Evolutionary conservation across 352 stramenopile genomes (phyloP).

Genomic region (Lagenidium sp.): DNA sequence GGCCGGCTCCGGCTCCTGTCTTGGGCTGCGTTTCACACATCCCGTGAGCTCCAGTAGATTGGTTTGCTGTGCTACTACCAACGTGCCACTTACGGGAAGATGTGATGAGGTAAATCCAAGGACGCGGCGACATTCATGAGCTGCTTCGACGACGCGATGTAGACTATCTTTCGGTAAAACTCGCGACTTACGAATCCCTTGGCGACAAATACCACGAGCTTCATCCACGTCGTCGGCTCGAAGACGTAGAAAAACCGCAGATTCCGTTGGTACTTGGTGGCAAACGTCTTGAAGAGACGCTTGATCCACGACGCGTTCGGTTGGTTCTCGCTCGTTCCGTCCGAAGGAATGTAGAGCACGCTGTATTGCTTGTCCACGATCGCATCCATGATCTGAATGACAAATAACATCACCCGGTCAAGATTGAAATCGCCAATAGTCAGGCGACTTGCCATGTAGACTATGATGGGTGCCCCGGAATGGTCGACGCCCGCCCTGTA

Average conservation of each 20-base stretch:
- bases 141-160: slow-evolving; percentile 35
- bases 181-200: slow-evolving; percentile 46
- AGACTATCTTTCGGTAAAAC: slow-evolving; percentile 79
- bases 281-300: slow-evolving; percentile 49
- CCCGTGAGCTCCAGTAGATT: too few species aligned
- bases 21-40: too few species aligned
- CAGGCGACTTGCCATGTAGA: slow-evolving; percentile 56
- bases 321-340: slow-evolving; percentile 37
- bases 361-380: slow-evolving; percentile 51
- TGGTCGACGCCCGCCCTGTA: slow-evolving; percentile 65
- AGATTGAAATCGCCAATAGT: slow-evolving; percentile 33
- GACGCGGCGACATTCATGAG: slow-evolving; percentile 45
- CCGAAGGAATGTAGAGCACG: slow-evolving; percentile 56
- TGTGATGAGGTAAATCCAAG: slow-evolving; percentile 39
- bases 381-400: slow-evolving; percentile 54
- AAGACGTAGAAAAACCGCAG: slow-evolving; percentile 78
- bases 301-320: slow-evolving; percentile 57
- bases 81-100: slow-evolving; percentile 35
- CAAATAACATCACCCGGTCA: slow-evolving; percentile 65
- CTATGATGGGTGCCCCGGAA: slow-evolving; percentile 51
- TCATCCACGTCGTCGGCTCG: slow-evolving; percentile 62
- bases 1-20: slow-evolving; percentile 1
- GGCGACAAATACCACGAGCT: slow-evolving; percentile 57
- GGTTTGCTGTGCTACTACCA: too few species aligned
- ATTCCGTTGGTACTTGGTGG: slow-evolving; percentile 42